Conservation (phyloP, 2,329 filamentous ascomycete genomes). For the Nemania sp. region DNA sequence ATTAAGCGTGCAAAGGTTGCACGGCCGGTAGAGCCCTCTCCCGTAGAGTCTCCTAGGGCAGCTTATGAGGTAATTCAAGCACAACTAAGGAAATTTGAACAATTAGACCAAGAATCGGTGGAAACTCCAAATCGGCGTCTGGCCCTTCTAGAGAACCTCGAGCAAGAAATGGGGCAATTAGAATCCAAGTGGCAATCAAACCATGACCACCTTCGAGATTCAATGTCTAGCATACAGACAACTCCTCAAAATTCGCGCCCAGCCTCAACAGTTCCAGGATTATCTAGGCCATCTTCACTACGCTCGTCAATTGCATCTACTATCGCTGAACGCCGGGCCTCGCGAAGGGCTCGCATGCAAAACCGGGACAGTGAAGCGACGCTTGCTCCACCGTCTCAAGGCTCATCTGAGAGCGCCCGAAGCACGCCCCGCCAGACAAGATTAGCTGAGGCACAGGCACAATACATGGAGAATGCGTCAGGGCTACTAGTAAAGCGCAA, state of each 20-base stretch:
- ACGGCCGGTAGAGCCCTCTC: slow-evolving; percentile 63
- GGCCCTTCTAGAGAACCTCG: slow-evolving; percentile 68
- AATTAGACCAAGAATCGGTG: slow-evolving; percentile 52
- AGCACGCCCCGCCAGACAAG: slow-evolving; percentile 59
- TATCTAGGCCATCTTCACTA: slow-evolving; percentile 45
- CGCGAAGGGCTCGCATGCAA: slow-evolving; percentile 54
- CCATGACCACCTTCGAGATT: slow-evolving; percentile 65
- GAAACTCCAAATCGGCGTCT: slow-evolving; percentile 58
- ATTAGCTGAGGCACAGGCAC: slow-evolving; percentile 59
- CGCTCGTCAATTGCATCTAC: slow-evolving; percentile 46
- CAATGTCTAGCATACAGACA: slow-evolving; percentile 60
- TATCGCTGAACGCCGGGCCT: slow-evolving; percentile 55
- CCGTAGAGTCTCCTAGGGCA: slow-evolving; percentile 64
- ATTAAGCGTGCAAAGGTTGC: slow-evolving; percentile 59
- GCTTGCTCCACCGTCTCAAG: slow-evolving; percentile 47
- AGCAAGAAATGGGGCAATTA: slow-evolving; percentile 71
- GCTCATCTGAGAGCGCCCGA: slow-evolving; percentile 50
- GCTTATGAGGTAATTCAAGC: slow-evolving; percentile 64
- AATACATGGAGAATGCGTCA: slow-evolving; percentile 58
- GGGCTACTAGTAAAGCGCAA: slow-evolving; percentile 54
- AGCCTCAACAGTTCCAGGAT: slow-evolving; percentile 43
- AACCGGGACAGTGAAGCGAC: slow-evolving; percentile 47
- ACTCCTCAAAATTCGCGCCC: slow-evolving; percentile 52
- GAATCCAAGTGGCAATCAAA: slow-evolving; percentile 71
- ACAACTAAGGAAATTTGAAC: slow-evolving; percentile 64